Evolutionary conservation across 2,329 filamentous ascomycete species (phyloP), one percentile per base, ranked within the genome.

Genomic region (Fusarium verrucosum): DNA sequence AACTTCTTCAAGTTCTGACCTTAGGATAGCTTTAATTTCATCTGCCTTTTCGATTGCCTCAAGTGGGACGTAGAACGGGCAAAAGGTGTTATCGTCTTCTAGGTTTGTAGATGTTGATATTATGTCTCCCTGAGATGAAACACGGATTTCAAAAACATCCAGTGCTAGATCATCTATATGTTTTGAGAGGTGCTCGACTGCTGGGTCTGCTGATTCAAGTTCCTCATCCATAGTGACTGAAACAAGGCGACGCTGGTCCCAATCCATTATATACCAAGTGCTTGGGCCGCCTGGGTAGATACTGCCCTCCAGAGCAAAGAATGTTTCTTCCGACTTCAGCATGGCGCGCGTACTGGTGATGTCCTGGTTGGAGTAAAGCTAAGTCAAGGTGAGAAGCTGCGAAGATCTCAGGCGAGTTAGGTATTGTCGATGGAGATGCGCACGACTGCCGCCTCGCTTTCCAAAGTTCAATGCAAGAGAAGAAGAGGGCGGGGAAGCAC

Each of bases 141-240:
- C 32, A 38, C 63, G 40, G 22, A 73, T 71, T 10, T 49, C 53
- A 40, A 65, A 70, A 7, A 70, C 59, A 28, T 68, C 54, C 7
- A 62, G 49, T 16, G 26, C 22, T 6, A 74, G 50, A 32, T 42
- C 5, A 40, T 70, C 60, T 11, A 70, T 62, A 37, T 71, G 44
- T 36, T 66, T 71, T 13, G 52, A 53, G 23, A 74, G 65, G 10
- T 73, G 51, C 52, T 68, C 58, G 11, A 73, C 59, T 20, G 72
- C 70, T 16, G 46, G 44, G 36, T 64, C 62, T 56, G 37, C 63
- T 8, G 28, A 50, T 8, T 65, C 61, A 3, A 51, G 63, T 17
- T 72, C 71, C 19, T 63, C 68, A 19, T 74, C 72, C 64, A 74
- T 73, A 19, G 69, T 74, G 28, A 75, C 70, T 3, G 72, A 65